Percentiles rank a stretch among this genome's conserved stretches.
Evolutionary conservation across 257 asterid species (phyloP).

Genomic region (Scutellaria minor): DNA sequence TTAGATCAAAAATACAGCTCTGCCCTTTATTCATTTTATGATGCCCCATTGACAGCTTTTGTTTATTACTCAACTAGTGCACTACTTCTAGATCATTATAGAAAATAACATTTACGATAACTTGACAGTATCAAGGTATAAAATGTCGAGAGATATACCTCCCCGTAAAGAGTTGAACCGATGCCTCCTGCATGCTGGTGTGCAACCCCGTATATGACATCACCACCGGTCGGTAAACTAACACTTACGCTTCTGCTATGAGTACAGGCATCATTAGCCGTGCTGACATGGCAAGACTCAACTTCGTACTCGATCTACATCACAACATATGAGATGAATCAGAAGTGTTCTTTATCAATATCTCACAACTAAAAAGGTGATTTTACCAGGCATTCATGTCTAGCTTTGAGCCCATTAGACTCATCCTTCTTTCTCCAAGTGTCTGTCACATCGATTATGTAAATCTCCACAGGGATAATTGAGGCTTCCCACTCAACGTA

Average conservation of each 20-base stretch:
- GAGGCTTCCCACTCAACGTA: constrained; percentile 59
- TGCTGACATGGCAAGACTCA: constrained; percentile 52
- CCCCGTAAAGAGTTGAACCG: constrained; percentile 72
- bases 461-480: constrained; percentile 59
- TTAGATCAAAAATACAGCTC: not conserved
- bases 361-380: too few species aligned
- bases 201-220: constrained; percentile 75
- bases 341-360: not conserved
- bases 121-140: not conserved
- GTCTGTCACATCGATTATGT: constrained; percentile 62
- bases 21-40: not conserved
- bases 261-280: constrained; percentile 46
- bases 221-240: constrained; percentile 65
- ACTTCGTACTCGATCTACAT: constrained; percentile 71
- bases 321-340: constrained; percentile 19
- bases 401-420: constrained; percentile 31
- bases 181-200: constrained; percentile 84
- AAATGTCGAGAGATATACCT: constrained; percentile 48
- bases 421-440: constrained; percentile 37
- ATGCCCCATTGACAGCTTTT: not conserved
- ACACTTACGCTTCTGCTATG: constrained; percentile 48
- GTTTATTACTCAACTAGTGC: too few species aligned
- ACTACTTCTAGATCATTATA: too few species aligned
- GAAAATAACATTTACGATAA: too few species aligned
- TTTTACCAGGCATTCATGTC: constrained; percentile 45